A percentile compares a stretch with the other conserved stretches of the same genome.
phyloP scores from a whole-genome alignment of 164 flowering plant species.

The Pachysandra terminalis region DNA sequence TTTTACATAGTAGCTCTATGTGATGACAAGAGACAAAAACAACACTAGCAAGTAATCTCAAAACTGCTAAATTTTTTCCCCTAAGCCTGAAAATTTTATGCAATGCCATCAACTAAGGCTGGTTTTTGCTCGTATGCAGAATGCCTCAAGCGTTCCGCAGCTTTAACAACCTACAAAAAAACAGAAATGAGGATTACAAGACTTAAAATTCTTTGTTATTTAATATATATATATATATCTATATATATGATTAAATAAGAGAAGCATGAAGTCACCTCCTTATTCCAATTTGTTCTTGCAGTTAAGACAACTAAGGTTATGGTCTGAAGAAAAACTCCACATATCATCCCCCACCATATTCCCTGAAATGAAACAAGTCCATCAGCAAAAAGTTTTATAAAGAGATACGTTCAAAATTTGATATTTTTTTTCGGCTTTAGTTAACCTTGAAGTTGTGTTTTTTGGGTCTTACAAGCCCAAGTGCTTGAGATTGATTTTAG shows the following conservation, averaged over 20 bases:
- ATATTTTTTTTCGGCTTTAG: too few species aligned
- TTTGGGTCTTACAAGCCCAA: too few species aligned
- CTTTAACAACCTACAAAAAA: conserved; percentile 58
- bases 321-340: conserved; percentile 63
- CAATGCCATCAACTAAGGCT: conserved; percentile 10
- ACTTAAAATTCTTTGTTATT: neutral
- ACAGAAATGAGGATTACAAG: neutral
- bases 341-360: conserved; percentile 79
- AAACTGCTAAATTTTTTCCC: neutral
- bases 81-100: neutral
- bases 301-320: conserved; percentile 49
- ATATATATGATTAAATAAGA: neutral
- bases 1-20: too few species aligned
- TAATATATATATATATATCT: neutral
- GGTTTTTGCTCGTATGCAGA: conserved; percentile 35
- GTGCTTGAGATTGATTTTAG: too few species aligned
- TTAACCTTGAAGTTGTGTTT: too few species aligned
- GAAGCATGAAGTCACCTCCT: conserved; percentile 38
- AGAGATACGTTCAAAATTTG: too few species aligned
- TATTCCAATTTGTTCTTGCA: conserved; percentile 59
- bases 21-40: too few species aligned
- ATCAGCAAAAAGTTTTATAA: neutral
- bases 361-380: conserved; percentile 35
- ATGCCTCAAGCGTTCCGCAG: conserved; percentile 35
- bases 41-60: neutral